Percentiles rank a stretch among this genome's conserved stretches.
Conservation (phyloP, 192 early-diverging fungal genomes). For the Spinellus fusiger region DNA sequence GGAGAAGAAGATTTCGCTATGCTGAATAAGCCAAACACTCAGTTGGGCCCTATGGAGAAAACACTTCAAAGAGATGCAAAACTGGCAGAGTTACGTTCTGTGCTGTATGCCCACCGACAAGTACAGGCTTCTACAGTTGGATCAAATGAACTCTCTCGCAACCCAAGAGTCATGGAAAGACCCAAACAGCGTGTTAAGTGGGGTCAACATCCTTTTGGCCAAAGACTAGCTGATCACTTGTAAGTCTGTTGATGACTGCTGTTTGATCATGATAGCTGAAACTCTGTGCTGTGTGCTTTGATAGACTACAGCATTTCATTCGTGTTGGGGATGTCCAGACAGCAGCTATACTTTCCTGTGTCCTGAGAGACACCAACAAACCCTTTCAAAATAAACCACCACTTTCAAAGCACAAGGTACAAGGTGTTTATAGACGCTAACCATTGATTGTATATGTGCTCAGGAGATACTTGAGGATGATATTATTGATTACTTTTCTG, state of each 20-base stretch:
- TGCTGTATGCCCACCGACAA: constrained; percentile 7
- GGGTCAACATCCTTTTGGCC: constrained; percentile 57
- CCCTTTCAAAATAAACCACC: neutral
- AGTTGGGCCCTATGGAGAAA: constrained; percentile 27
- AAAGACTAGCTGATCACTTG: constrained; percentile 44
- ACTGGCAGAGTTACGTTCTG: neutral
- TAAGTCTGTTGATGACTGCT: constrained; percentile 29
- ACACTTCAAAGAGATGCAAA: constrained; percentile 3
- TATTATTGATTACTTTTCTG: neutral
- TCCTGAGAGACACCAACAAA: constrained; percentile 1
- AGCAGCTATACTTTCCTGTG: constrained; percentile 57
- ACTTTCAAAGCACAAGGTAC: neutral
- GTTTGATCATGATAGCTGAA: neutral
- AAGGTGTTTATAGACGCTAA: too few species aligned
- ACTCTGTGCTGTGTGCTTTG: neutral
- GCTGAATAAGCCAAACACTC: constrained; percentile 20
- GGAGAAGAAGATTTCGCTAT: constrained; percentile 6
- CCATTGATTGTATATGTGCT: too few species aligned
- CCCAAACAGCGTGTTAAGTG: constrained; percentile 44
- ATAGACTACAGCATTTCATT: constrained; percentile 49
- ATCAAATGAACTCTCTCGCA: constrained; percentile 1
- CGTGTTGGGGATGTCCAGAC: constrained; percentile 60
- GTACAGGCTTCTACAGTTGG: constrained; percentile 20
- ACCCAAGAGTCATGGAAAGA: constrained; percentile 1
- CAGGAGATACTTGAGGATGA: neutral